Conservation (phyloP, 108 stramenopile genomes). For the Skeletonema menzelii region DNA sequence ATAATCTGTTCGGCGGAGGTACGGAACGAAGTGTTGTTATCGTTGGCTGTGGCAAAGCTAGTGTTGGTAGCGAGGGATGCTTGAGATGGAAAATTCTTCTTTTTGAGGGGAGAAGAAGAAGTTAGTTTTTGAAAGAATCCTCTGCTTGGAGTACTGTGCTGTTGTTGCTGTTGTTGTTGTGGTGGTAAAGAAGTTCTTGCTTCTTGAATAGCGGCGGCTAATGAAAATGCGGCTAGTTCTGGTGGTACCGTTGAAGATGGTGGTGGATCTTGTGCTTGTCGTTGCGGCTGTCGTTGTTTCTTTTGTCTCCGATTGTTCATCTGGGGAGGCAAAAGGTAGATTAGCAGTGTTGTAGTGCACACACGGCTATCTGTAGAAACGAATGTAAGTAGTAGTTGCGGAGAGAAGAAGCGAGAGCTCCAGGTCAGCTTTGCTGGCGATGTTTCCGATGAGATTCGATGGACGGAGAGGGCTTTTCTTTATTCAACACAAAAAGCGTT, state of each 20-base stretch:
- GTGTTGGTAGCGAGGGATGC: conserved; percentile 30
- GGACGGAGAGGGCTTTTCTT: not conserved
- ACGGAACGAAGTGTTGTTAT: not conserved
- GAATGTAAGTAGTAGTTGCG: too few species aligned
- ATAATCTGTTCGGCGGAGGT: not conserved
- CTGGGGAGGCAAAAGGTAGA: not conserved
- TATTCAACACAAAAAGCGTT: not conserved
- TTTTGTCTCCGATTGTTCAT: not conserved
- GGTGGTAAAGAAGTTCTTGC: conserved; percentile 4
- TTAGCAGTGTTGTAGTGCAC: too few species aligned
- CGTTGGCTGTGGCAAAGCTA: conserved; percentile 37
- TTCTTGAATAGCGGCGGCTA: conserved; percentile 36
- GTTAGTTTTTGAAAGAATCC: not conserved
- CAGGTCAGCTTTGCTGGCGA: not conserved
- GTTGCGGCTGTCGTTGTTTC: conserved; percentile 6
- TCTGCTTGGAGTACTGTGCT: not conserved
- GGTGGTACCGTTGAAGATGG: not conserved
- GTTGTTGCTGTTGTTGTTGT: conserved; percentile 7
- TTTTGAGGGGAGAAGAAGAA: conserved; percentile 16
- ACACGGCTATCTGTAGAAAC: too few species aligned
- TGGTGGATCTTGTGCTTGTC: not conserved
- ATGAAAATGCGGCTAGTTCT: conserved; percentile 28
- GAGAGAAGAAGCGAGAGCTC: conserved; percentile 3
- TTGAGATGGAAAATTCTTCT: conserved; percentile 15
- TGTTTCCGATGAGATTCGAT: not conserved